phyloP scores from a whole-genome alignment of 352 stramenopile genomes.

The Phytophthora citricola region DNA sequence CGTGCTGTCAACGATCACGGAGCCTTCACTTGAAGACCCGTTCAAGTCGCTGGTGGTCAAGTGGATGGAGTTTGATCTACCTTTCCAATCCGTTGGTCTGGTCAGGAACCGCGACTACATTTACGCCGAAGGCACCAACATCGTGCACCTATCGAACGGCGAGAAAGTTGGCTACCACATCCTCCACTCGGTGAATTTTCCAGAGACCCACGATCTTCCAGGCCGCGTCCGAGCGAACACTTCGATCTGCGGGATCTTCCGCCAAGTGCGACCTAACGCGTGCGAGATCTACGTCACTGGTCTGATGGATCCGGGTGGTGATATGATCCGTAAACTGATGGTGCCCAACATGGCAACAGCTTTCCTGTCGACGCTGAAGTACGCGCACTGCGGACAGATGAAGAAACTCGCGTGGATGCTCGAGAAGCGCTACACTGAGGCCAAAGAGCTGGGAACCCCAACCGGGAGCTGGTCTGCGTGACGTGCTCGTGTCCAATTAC shows the following conservation, averaged over 20 bases:
- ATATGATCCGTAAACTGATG: constrained; percentile 44
- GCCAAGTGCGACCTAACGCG: constrained; percentile 31
- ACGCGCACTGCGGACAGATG: constrained; percentile 51
- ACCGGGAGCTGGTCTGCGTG: constrained; percentile 38
- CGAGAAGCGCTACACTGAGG: constrained; percentile 36
- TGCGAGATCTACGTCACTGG: constrained; percentile 49
- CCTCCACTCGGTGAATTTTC: constrained; percentile 49
- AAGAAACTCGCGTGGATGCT: constrained; percentile 54
- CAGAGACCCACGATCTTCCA: constrained; percentile 41
- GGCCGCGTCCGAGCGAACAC: constrained; percentile 48
- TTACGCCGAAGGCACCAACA: constrained; percentile 51
- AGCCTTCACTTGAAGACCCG: constrained; percentile 26
- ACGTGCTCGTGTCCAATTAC: constrained; percentile 34
- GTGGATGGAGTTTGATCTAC: constrained; percentile 45
- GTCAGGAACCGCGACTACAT: constrained; percentile 57
- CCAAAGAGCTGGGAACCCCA: constrained; percentile 38
- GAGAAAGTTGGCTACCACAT: constrained; percentile 50
- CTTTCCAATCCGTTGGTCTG: constrained; percentile 25
- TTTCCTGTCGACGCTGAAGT: constrained; percentile 43
- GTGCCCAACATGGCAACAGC: constrained; percentile 39
- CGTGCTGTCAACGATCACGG: constrained; percentile 35
- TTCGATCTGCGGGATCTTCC: constrained; percentile 49
- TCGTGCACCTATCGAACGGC: constrained; percentile 38
- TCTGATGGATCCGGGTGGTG: constrained; percentile 42
- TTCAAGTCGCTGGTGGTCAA: constrained; percentile 42